Percentiles rank a stretch among this genome's conserved stretches.
Conservation (phyloP, 2,329 filamentous ascomycete species). For the Hypoxylon sp. region DNA sequence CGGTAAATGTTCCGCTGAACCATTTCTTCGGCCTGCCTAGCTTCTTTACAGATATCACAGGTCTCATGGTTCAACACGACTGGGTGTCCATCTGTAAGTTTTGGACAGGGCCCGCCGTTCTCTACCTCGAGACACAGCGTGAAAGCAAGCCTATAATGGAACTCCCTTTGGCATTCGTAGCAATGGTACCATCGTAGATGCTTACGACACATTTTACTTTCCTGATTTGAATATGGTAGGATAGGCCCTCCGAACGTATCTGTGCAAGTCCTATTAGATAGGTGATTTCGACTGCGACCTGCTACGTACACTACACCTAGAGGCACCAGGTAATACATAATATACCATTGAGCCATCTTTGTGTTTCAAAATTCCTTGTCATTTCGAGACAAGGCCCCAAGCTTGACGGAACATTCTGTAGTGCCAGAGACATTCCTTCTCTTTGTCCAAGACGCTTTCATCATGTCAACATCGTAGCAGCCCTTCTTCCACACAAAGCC, state of each 20-base stretch:
- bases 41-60: slow-evolving; percentile 30
- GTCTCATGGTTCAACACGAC: slow-evolving; percentile 24
- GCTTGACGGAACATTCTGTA: background rate
- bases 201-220: slow-evolving; percentile 32
- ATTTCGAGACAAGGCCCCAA: background rate
- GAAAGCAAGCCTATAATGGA: background rate
- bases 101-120: slow-evolving; percentile 15
- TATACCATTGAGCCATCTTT: background rate
- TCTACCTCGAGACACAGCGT: slow-evolving; percentile 23
- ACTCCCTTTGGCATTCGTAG: slow-evolving; percentile 37
- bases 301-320: background rate
- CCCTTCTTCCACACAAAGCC: background rate
- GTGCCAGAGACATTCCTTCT: background rate
- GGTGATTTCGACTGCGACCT: background rate
- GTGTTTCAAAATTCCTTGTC: background rate
- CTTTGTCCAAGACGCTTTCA: slow-evolving; percentile 6
- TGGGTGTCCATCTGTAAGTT: background rate
- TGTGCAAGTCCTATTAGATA: background rate
- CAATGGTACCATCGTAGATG: slow-evolving; percentile 27
- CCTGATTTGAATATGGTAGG: slow-evolving; percentile 2
- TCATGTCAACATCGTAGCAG: background rate
- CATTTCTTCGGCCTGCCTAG: slow-evolving; percentile 35
- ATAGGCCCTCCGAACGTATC: background rate
- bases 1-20: slow-evolving; percentile 36
- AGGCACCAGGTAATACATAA: background rate